Base-by-base conservation (phyloP, 164 flowering plant genomes). In the Cinnamomum chago region DNA sequence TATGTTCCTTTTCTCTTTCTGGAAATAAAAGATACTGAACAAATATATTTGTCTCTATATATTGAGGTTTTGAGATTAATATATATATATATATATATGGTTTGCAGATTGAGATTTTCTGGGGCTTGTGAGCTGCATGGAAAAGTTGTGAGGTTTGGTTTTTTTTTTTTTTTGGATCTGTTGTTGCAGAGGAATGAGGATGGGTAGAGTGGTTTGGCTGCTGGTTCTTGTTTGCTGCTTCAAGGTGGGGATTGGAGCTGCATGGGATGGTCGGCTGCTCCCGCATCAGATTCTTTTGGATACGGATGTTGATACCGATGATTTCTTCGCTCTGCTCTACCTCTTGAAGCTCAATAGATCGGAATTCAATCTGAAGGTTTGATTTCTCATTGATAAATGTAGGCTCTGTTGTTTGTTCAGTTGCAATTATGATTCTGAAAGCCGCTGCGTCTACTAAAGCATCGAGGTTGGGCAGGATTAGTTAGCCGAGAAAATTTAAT, bases 291-390 rank as follows among this genome's bases (percentile, higher is more conserved):
- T 93, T 78, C 88, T 95, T 60, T 71, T 93, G 80, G 99, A 93
- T 73, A 87, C 97, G 0, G 99, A 95, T 77, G 87, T 90, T 2
- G 97, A 95, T 77, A 93, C 93, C 0, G 99, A 95, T 76, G 99
- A 93, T 83, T 85, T 93, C 77, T 93, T 92, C 64, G 98, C 93
- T 67, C 85, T 93, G 5, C 74, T 90, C 62, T 95, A 93, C 75
- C 87, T 95, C 14, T 81, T 95, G 83, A 95, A 95, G 88, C 90
- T 82, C 10, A 86, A 93, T 82, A 75, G 82, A 84, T 92, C 98
- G 55, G 88, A 89, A 76, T 82, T 95, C 73, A 82, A 91, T 64
- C 73, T 95, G 76, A 83, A 88, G 95, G 97, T 90, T 50, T 72
- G 35, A 40, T 40, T 40, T 9, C 47, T 11, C 14, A 17, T n/a